Base-by-base conservation (phyloP, 352 stramenopile genomes). In the Peronospora tabacina region DNA sequence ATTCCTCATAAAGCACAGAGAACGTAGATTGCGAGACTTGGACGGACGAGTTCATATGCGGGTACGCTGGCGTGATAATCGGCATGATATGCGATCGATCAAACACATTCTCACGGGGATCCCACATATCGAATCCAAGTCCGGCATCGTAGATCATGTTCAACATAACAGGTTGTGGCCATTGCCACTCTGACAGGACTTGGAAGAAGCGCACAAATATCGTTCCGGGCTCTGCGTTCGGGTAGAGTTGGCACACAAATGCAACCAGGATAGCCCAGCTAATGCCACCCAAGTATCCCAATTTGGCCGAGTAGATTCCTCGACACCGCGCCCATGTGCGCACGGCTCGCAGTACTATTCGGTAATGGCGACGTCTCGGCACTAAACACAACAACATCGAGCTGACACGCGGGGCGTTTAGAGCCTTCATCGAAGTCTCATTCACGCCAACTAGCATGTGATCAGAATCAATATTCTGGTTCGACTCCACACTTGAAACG, bases 231-330 rank as follows among this genome's bases (percentile, higher is more conserved):
- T 87, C 75, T 9, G 68, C 75, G 10, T 76, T 78, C 33, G 80
- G 77, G 55, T 94, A 92, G 52, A 95, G 51, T 62, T 97, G 88
- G 56, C 86, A 98, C 17, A 98, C 82, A 44, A 95, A 97, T 12
- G 91, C 94, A 11, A 98, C 90, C 24, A 99, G 66, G 44, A 99
- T 98, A n/a, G 94, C 92, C 76, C 85, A 98, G 61, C 98, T 99
- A 19, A 99, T 94, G 11, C 96, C 96, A 45, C 96, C 95, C 17
- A 99, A 66, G 58, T 98, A 98, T 2, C 95, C 96, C 7, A 98
- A 70, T 46, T 98, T 96, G 45, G 98, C 97, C 15, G 84, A 97
- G 61, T 99, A 99, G 42, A 99, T 82, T 22, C 96, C 96, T 35
- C 96, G 85, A 44, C 81, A 75, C 37, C 75, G 75, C 10, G 77